A percentile compares a stretch with the other conserved stretches of the same genome.
phyloP scores from a whole-genome alignment of 1,284 basidiomycete species.

The Ganoderma lucidum region DNA sequence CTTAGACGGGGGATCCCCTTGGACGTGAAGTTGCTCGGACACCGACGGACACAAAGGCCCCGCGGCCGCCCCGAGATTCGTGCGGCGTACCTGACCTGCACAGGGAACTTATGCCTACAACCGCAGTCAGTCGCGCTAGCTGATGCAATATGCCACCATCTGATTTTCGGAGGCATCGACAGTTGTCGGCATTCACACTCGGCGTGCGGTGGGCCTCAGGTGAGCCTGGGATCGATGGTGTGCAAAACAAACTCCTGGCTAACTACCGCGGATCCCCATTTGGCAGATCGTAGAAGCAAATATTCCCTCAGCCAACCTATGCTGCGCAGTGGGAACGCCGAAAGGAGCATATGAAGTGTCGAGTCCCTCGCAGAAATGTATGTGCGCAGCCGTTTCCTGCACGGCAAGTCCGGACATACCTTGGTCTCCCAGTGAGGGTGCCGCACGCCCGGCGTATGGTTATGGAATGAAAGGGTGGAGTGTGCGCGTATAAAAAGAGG shows the following conservation, averaged over 20 bases:
- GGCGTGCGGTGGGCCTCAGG: background rate
- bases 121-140: background rate
- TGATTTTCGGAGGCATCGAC: background rate
- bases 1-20: too few relatives aligned
- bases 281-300: background rate
- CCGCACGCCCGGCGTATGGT: background rate
- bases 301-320: background rate
- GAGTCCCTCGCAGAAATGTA: background rate
- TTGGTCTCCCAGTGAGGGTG: background rate
- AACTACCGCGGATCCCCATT: conserved; percentile 1
- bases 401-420: background rate
- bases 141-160: background rate
- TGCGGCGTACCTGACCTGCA: background rate
- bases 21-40: too few relatives aligned
- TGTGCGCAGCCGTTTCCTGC: background rate
- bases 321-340: background rate
- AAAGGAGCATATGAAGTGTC: background rate
- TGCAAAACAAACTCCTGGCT: background rate
- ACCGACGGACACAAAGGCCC: background rate
- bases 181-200: background rate
- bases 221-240: background rate
- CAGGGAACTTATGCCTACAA: background rate
- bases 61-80: background rate
- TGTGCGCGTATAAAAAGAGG: background rate
- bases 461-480: background rate